Percentiles rank a stretch among this genome's conserved stretches.
These are phyloP conservation scores for Tolypocladium amazonense DNA, from an alignment of 2,329 filamentous ascomycete species.

Conservation along the genomic window DNA sequence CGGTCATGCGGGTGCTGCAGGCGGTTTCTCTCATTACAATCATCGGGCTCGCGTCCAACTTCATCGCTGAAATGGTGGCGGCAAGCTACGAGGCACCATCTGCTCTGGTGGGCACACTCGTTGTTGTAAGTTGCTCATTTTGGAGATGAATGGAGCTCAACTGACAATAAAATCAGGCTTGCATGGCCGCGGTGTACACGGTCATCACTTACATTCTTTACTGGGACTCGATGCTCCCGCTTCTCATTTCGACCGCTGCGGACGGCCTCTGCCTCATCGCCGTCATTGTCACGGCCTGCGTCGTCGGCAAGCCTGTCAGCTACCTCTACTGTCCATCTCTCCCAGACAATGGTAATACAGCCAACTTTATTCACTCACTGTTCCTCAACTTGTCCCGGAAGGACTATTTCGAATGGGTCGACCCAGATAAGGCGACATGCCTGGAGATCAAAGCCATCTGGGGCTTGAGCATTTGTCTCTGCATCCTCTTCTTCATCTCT, in stretches of 20 bases:
- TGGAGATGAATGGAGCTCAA: not conserved
- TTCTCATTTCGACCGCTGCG: slow-evolving; percentile 54
- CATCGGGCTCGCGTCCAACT: slow-evolving; percentile 73
- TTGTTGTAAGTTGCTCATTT: slow-evolving; percentile 52
- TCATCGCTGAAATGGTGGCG: slow-evolving; percentile 65
- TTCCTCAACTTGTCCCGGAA: slow-evolving; percentile 26
- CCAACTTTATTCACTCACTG: slow-evolving; percentile 33
- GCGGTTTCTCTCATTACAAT: slow-evolving; percentile 62
- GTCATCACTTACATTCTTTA: slow-evolving; percentile 75
- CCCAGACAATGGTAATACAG: slow-evolving; percentile 27
- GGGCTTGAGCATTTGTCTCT: slow-evolving; percentile 74
- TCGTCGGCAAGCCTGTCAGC: slow-evolving; percentile 71
- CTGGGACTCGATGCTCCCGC: slow-evolving; percentile 63
- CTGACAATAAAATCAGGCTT: slow-evolving; percentile 44
- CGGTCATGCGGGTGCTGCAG: slow-evolving; percentile 61
- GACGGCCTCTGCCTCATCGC: slow-evolving; percentile 66
- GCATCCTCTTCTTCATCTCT: slow-evolving; percentile 58
- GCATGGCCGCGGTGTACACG: slow-evolving; percentile 69
- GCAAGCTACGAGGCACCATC: slow-evolving; percentile 55
- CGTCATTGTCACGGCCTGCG: slow-evolving; percentile 64
- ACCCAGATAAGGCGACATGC: slow-evolving; percentile 53
- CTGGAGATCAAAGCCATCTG: slow-evolving; percentile 79
- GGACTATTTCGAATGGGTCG: slow-evolving; percentile 33
- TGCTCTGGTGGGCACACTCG: slow-evolving; percentile 67
- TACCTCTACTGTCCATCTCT: slow-evolving; percentile 60